phyloP scores from a whole-genome alignment of 805 yeast genomes.

The Sugiyamaella boreocaroliniensis region DNA sequence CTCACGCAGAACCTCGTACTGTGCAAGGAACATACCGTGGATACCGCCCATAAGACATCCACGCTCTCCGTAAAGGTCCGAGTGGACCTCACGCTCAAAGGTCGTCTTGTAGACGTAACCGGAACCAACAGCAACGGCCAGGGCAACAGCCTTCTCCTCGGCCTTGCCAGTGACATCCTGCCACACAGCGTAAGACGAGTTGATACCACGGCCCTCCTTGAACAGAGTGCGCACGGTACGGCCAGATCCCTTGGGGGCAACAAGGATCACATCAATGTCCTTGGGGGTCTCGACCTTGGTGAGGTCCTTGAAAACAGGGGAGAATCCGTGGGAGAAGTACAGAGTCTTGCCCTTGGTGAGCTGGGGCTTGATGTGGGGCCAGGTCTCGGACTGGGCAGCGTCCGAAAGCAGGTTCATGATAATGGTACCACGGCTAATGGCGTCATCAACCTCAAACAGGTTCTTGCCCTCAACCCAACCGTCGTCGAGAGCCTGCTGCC shows the following conservation, averaged over 20 bases:
- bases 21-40: conserved; percentile 99
- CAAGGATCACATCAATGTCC: conserved; percentile 93
- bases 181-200: conserved; percentile 99
- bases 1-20: conserved; percentile 99
- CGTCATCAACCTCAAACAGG: conserved; percentile 92
- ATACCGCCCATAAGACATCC: conserved; percentile 99
- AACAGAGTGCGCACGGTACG: conserved; percentile 98
- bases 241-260: conserved; percentile 99
- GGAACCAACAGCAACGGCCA: conserved; percentile 98
- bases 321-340: conserved; percentile 99
- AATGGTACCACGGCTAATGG: conserved; percentile 84
- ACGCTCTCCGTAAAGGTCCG: conserved; percentile 99
- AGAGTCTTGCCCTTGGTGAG: conserved; percentile 95
- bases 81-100: conserved; percentile 97
- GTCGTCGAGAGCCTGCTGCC: conserved; percentile 99
- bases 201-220: conserved; percentile 99
- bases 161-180: conserved; percentile 99
- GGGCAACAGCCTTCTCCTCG: conserved; percentile 96
- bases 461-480: conserved; percentile 99
- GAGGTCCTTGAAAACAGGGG: conserved; percentile 97
- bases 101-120: conserved; percentile 99
- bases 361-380: conserved; percentile 80
- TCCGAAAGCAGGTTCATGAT: conserved; percentile 97
- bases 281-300: conserved; percentile 94
- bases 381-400: conserved; percentile 99